Evolutionary conservation across 225 moss, liverwort and hornwort species (phyloP), one percentile per base, ranked within the genome.

Genomic region (Takakia lepidozioides): DNA sequence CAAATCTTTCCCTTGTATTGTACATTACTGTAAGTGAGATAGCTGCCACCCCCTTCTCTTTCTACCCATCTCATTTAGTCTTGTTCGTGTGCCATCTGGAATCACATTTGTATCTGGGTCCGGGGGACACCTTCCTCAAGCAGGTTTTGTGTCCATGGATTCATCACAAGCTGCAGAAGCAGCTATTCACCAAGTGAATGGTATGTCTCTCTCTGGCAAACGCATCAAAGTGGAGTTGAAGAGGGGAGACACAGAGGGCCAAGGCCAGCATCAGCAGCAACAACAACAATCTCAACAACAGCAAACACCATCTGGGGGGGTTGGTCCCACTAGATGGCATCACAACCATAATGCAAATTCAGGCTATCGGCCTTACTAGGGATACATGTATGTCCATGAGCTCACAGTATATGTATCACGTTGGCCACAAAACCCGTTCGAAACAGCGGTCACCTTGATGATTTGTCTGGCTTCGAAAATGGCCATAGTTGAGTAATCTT

Each of bases 81-180:
- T n/a, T n/a, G n/a, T n/a, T n/a, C 13, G 27, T 50, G 27, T 27
- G 9, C 26, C n/a, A 13, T n/a, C 25, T 9, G 14, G 19, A 50
- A 50, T 26, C 13, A 13, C 25, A 10, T 26, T 11, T 18, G 28
- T 11, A 15, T 50, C 17, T 50, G 49, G 49, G 32, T 50, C 27
- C 27, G 28, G 27, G 49, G 19, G 4, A 50, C 57, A 56, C 10
- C 45, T 25, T 75, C 48, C 45, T n/a, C 62, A 56, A 81, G 55
- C 75, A 75, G 80, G 75, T 81, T 75, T 81, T 75, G 75, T 81
- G 29, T 81, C 64, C 25, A 81, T 81, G 80, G 75, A 81, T 56
- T 75, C 75, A 15, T 62, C 65, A 36, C 67, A 81, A 68, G 64
- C 71, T 63, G 75, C 80, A 42, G 75, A 81, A 68, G 67, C 65